Conservation (phyloP, 2,329 filamentous ascomycete genomes). For the Penicillium freii region DNA sequence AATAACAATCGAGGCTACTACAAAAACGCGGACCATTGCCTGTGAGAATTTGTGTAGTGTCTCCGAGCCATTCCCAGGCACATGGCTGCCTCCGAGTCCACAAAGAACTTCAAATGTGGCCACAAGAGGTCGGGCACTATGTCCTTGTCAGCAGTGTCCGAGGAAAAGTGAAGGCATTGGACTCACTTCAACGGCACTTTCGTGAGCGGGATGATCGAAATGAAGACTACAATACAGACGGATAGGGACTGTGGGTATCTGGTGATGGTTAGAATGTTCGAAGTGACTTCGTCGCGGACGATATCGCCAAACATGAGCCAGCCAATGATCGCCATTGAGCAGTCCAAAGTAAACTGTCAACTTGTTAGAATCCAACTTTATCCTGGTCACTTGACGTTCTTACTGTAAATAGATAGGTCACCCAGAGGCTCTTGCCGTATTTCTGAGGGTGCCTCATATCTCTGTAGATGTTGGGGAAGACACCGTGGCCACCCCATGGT, state of each 20-base stretch:
- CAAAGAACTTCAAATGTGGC: slow-evolving; percentile 78
- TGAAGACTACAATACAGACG: slow-evolving; percentile 78
- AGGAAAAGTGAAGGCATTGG: not conserved
- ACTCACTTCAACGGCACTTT: slow-evolving; percentile 81
- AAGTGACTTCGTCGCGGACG: slow-evolving; percentile 86
- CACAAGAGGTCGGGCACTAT: slow-evolving; percentile 75
- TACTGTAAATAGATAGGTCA: slow-evolving; percentile 83
- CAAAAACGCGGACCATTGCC: slow-evolving; percentile 61
- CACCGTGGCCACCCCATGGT: slow-evolving; percentile 68
- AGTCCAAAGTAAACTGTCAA: slow-evolving; percentile 70
- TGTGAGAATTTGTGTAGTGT: slow-evolving; percentile 59
- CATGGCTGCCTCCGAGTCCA: slow-evolving; percentile 62
- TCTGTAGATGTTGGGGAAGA: slow-evolving; percentile 82
- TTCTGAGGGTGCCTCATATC: slow-evolving; percentile 81
- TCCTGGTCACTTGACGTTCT: slow-evolving; percentile 30
- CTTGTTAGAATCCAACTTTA: slow-evolving; percentile 13
- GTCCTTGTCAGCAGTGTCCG: slow-evolving; percentile 21
- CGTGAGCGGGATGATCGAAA: slow-evolving; percentile 89
- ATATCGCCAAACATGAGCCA: slow-evolving; percentile 91
- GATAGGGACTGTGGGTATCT: slow-evolving; percentile 73
- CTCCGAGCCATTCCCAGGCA: slow-evolving; percentile 36
- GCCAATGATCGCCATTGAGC: slow-evolving; percentile 76
- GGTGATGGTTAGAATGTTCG: slow-evolving; percentile 73
- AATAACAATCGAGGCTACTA: slow-evolving; percentile 68
- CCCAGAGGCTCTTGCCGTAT: slow-evolving; percentile 69